Percentiles rank a stretch among this genome's conserved stretches.
These are phyloP conservation scores for Rasamsonia emersonii DNA, from an alignment of 2,329 filamentous ascomycete genomes.

Conservation along the genomic window DNA sequence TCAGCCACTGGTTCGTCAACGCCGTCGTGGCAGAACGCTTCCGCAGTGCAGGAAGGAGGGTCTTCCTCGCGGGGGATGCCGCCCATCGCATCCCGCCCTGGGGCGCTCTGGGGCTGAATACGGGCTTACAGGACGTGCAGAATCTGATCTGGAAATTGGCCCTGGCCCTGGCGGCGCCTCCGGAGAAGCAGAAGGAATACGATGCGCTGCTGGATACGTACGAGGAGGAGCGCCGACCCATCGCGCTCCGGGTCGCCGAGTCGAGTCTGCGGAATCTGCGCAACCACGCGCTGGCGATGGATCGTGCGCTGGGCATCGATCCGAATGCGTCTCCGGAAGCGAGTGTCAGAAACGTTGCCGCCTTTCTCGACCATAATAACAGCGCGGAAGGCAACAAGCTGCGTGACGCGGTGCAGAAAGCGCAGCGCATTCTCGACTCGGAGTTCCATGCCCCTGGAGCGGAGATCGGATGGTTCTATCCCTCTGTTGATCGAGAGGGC, in stretches of 20 bases:
- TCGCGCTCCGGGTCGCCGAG: constrained; percentile 20
- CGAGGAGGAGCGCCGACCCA: constrained; percentile 25
- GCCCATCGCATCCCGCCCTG: constrained; percentile 29
- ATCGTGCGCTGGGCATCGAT: constrained; percentile 23
- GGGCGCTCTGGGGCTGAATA: constrained; percentile 30
- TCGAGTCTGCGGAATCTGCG: constrained; percentile 22
- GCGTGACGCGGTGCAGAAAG: constrained; percentile 15
- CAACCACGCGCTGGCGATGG: constrained; percentile 20
- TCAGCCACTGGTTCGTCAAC: constrained; percentile 26
- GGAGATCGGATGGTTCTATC: constrained; percentile 30
- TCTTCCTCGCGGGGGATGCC: constrained; percentile 31
- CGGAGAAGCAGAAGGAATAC: constrained; percentile 7
- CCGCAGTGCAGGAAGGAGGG: constrained; percentile 14
- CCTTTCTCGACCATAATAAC: constrained; percentile 17
- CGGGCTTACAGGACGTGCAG: constrained; percentile 29
- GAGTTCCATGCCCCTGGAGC: constrained; percentile 26
- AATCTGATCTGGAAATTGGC: constrained; percentile 33
- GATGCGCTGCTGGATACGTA: constrained; percentile 22
- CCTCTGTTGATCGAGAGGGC: constrained; percentile 12
- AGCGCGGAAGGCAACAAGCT: constrained; percentile 12
- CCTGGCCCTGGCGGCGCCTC: constrained; percentile 14
- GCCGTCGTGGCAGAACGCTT: constrained; percentile 19
- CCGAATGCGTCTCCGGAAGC: constrained; percentile 11
- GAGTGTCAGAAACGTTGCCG: constrained; percentile 16
- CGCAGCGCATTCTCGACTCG: constrained; percentile 19